Conservation (phyloP, 176 grass and related monocot genomes). For the Raddia distichophylla region DNA sequence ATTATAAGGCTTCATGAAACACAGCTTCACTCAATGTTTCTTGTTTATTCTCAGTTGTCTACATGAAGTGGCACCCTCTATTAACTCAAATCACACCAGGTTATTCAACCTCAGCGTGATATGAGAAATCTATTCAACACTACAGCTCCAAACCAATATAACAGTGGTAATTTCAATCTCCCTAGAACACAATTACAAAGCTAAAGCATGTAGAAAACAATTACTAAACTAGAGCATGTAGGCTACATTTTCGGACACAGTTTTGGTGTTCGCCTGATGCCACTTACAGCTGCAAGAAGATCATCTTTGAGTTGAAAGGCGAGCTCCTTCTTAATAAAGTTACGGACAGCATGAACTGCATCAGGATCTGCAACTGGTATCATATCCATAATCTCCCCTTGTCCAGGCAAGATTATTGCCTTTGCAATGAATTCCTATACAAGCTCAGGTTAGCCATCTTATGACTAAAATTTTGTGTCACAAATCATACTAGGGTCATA, state of each 20-base stretch:
- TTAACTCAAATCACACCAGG: no score
- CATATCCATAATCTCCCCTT: constrained; percentile 99
- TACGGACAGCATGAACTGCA: constrained; percentile 92
- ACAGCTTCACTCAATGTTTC: background rate
- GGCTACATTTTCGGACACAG: background rate
- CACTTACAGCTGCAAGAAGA: constrained; percentile 78
- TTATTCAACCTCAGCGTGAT: background rate
- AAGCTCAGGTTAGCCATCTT: constrained; percentile 24
- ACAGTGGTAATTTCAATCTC: background rate
- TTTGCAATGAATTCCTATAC: constrained; percentile 95
- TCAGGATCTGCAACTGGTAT: constrained; percentile 97
- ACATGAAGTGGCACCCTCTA: background rate
- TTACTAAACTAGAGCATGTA: constrained; percentile 6
- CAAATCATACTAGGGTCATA: constrained; percentile 16
- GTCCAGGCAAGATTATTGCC: constrained; percentile 93
- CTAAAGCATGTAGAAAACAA: constrained; percentile 8
- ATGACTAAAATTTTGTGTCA: background rate
- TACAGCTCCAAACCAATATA: constrained; percentile 12
- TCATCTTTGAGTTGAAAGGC: constrained; percentile 79
- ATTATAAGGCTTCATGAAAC: background rate
- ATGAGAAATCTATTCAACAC: constrained; percentile 10
- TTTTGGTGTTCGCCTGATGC: background rate
- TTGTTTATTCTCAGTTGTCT: constrained; percentile 11
- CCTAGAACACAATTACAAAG: background rate
- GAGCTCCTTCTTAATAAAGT: constrained; percentile 88